phyloP scores from a whole-genome alignment of 192 early-diverging fungal species.

The Chytriomyces sp. region DNA sequence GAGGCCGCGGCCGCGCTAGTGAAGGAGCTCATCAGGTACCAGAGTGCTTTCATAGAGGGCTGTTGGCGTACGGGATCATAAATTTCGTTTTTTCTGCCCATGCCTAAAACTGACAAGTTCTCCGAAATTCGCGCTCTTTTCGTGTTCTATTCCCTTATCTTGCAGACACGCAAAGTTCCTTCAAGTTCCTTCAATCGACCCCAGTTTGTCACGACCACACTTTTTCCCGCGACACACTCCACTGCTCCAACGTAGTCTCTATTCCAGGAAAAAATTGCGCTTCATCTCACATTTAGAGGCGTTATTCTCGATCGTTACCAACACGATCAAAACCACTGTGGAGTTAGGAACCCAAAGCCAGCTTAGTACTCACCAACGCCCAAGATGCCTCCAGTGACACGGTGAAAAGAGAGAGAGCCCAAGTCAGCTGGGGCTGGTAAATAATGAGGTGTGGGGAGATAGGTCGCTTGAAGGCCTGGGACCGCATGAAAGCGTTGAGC shows the following conservation, averaged over 20 bases:
- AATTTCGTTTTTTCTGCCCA: too few relatives aligned
- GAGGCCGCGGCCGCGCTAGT: conserved; percentile 68
- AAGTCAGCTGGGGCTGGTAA: conserved; percentile 89
- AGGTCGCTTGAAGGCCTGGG: conserved; percentile 64
- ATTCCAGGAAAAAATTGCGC: too few relatives aligned
- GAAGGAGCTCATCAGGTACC: conserved; percentile 71
- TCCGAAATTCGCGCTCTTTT: too few relatives aligned
- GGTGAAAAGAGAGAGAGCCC: conserved; percentile 75
- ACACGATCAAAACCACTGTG: neutral
- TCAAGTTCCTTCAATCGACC: too few relatives aligned
- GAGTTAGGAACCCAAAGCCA: neutral
- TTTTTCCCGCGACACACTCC: too few relatives aligned
- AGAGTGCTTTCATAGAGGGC: conserved; percentile 51
- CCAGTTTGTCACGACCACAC: too few relatives aligned
- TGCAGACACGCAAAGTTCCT: too few relatives aligned
- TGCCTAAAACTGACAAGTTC: too few relatives aligned
- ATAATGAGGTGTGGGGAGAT: conserved; percentile 82
- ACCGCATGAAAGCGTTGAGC: conserved; percentile 46
- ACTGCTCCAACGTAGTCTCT: too few relatives aligned
- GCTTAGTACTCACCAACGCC: conserved; percentile 59
- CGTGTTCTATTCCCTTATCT: too few relatives aligned
- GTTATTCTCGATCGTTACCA: too few relatives aligned
- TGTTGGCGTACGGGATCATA: neutral
- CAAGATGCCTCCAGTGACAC: conserved; percentile 75
- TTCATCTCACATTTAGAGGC: too few relatives aligned